Percentiles rank a stretch among this genome's conserved stretches.
Evolutionary conservation across 2,329 filamentous ascomycete species (phyloP).

Genomic region (Hymenoscyphus fructigenus): DNA sequence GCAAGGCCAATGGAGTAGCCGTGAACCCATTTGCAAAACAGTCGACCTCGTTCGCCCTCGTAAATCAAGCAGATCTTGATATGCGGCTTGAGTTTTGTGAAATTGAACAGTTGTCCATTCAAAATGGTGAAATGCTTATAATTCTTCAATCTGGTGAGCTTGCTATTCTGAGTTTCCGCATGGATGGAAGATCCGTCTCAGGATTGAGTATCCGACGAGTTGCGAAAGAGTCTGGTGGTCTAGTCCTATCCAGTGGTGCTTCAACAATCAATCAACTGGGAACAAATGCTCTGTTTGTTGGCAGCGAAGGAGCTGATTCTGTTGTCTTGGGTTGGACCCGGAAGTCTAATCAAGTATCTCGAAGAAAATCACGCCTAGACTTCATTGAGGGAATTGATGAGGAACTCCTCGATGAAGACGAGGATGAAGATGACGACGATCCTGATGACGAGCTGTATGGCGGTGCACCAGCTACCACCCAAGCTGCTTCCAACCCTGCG

Average conservation of each 20-base stretch:
- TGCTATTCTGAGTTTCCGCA: conserved; percentile 74
- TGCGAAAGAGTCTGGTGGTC: conserved; percentile 59
- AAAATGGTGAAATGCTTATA: conserved; percentile 81
- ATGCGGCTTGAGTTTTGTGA: conserved; percentile 79
- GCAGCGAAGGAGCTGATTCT: conserved; percentile 81
- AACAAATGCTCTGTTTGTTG: conserved; percentile 73
- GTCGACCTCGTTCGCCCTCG: conserved; percentile 78
- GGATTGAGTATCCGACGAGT: conserved; percentile 74
- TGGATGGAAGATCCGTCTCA: conserved; percentile 89
- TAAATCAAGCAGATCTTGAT: conserved; percentile 79
- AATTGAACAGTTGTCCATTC: conserved; percentile 72
- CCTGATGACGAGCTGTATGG: conserved; percentile 60
- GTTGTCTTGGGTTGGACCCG: conserved; percentile 76
- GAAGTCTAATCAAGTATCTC: conserved; percentile 59
- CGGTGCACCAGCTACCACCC: conserved; percentile 48
- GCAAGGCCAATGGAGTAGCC: conserved; percentile 87
- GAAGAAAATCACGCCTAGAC: conserved; percentile 63
- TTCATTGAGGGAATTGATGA: conserved; percentile 56
- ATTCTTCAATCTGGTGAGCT: conserved; percentile 74
- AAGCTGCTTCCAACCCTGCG: conserved; percentile 38
- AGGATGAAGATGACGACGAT: conserved; percentile 49
- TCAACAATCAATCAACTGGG: conserved; percentile 71
- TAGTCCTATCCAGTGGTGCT: conserved; percentile 58
- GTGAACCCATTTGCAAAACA: conserved; percentile 88
- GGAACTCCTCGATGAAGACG: conserved; percentile 42